Evolutionary conservation across 441 rosid genomes (phyloP).

Genomic region (Manihot esculenta): DNA sequence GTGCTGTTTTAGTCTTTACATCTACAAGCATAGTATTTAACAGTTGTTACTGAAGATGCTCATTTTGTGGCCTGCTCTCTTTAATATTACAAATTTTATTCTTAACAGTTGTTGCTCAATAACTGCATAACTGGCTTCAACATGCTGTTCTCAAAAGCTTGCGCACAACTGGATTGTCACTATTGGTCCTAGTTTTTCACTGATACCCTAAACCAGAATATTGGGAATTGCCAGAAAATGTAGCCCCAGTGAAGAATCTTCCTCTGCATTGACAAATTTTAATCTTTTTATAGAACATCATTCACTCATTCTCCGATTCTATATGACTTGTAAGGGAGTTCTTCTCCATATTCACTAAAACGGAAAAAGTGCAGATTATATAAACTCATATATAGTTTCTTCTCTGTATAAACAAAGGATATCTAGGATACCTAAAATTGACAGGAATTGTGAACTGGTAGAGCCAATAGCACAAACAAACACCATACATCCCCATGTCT

Average conservation of each 20-base stretch:
- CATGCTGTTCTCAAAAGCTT: neutral
- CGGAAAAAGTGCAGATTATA: neutral
- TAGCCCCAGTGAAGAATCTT: neutral
- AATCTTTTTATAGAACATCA: neutral
- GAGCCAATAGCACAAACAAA: conserved; percentile 2
- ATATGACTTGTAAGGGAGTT: neutral
- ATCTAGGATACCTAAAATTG: conserved; percentile 1
- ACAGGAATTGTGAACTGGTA: neutral
- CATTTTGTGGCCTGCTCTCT: neutral
- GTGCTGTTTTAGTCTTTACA: no score
- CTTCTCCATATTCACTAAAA: neutral
- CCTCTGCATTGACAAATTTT: neutral
- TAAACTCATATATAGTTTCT: neutral
- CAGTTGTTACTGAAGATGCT: neutral
- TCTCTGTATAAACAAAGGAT: neutral
- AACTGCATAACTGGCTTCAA: neutral
- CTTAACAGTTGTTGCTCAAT: neutral
- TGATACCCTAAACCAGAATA: neutral
- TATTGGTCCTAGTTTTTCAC: neutral
- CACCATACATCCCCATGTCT: neutral
- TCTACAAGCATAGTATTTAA: no score
- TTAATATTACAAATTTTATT: neutral
- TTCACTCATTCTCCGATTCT: neutral
- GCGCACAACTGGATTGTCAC: neutral
- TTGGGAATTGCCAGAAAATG: neutral